Conservation (phyloP, 2,329 filamentous ascomycete species). For the Penicillium sp. region DNA sequence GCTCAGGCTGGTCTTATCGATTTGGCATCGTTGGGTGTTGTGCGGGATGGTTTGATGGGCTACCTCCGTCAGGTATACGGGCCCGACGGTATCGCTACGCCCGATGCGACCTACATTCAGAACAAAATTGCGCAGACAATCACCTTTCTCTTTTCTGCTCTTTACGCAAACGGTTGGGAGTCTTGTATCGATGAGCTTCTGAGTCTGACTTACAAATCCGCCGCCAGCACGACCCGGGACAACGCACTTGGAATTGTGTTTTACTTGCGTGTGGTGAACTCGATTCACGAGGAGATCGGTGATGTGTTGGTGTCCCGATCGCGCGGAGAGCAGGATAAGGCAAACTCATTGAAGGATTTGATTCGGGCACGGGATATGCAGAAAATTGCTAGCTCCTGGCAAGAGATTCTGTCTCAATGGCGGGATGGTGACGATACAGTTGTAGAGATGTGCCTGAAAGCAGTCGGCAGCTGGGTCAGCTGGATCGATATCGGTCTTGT, state of each 20-base stretch:
- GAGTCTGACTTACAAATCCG: conserved; percentile 64
- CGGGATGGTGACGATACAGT: conserved; percentile 66
- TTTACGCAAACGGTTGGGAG: conserved; percentile 85
- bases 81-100: conserved; percentile 49
- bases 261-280: conserved; percentile 83
- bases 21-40: conserved; percentile 65
- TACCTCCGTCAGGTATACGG: conserved; percentile 78
- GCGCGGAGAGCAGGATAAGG: conserved; percentile 75
- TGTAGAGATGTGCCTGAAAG: conserved; percentile 82
- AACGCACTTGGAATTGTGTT: conserved; percentile 76
- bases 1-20: conserved; percentile 78
- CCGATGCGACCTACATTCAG: conserved; percentile 76
- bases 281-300: conserved; percentile 95
- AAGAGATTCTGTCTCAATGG: conserved; percentile 81
- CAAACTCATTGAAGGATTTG: conserved; percentile 86
- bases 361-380: conserved; percentile 82
- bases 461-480: conserved; percentile 96
- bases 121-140: conserved; percentile 97
- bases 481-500: conserved; percentile 97
- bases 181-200: conserved; percentile 89
- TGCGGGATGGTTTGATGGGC: conserved; percentile 77
- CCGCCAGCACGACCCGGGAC: conserved; percentile 57
- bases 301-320: conserved; percentile 82
- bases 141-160: conserved; percentile 84
- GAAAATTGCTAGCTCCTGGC: conserved; percentile 87